These are phyloP conservation scores for Citrus cavaleriei DNA, from an alignment of 345 rosid genomes.

Conservation along the genomic window DNA sequence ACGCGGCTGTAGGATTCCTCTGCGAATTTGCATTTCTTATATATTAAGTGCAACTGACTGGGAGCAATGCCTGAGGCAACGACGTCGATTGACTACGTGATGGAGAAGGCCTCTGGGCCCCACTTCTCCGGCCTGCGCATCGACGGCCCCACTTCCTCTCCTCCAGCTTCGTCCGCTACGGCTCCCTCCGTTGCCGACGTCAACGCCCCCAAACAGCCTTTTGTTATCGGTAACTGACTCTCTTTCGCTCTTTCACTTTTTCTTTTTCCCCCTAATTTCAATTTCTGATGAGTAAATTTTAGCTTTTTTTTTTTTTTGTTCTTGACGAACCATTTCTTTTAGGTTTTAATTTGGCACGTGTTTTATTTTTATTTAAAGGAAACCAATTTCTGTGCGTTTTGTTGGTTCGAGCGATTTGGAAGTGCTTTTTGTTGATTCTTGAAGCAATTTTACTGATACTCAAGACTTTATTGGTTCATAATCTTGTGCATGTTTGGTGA, in stretches of 20 bases:
- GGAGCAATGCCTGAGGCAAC: constrained; percentile 50
- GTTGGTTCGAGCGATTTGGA: neutral
- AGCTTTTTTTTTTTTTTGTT: neutral
- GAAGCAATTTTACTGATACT: neutral
- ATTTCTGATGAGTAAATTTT: neutral
- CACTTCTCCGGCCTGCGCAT: constrained; percentile 98
- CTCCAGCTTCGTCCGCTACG: constrained; percentile 37
- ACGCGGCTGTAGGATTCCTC: neutral
- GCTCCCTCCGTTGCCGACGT: constrained; percentile 34
- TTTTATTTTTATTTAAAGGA: neutral
- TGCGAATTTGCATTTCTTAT: neutral
- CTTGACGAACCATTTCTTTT: neutral
- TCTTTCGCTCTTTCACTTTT: neutral
- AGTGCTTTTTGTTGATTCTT: neutral
- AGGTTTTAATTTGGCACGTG: neutral
- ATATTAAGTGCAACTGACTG: neutral
- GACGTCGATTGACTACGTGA: constrained; percentile 65
- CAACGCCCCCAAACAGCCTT: constrained; percentile 59
- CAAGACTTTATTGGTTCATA: neutral
- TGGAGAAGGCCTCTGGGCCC: constrained; percentile 97
- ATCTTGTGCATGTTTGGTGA: neutral
- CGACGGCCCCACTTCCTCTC: constrained; percentile 64
- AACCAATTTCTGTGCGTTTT: neutral
- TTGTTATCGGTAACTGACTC: constrained; percentile 64
- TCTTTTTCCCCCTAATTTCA: no score